These are phyloP conservation scores for Pleurotus sapidus DNA, from an alignment of 768 basidiomycete genomes.

Conservation along the genomic window DNA sequence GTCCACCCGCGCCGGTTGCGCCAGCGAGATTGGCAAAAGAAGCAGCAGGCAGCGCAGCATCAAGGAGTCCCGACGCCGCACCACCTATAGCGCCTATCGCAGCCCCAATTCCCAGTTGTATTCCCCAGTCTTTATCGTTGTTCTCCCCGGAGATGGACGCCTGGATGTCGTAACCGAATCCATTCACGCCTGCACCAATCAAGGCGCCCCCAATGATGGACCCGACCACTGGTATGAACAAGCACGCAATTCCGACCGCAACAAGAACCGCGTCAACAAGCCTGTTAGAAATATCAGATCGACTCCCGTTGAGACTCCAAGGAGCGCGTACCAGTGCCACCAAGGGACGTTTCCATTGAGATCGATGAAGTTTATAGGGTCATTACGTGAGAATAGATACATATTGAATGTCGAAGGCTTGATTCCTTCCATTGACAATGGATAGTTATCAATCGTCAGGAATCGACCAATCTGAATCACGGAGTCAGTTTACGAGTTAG, in stretches of 20 bases:
- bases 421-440: slow-evolving; percentile 9
- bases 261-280: neutral
- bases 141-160: neutral
- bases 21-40: neutral
- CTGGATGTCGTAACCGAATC: slow-evolving; percentile 9
- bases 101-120: slow-evolving; percentile 11
- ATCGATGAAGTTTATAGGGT: slow-evolving; percentile 12
- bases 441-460: slow-evolving; percentile 11
- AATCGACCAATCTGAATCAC: slow-evolving; percentile 10
- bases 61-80: slow-evolving; percentile 4
- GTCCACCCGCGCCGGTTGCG: neutral
- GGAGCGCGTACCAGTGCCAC: slow-evolving; percentile 11
- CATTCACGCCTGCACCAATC: slow-evolving; percentile 10
- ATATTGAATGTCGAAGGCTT: slow-evolving; percentile 13
- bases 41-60: slow-evolving; percentile 10
- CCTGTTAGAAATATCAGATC: neutral
- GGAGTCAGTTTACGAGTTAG: neutral
- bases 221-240: neutral
- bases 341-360: slow-evolving; percentile 13
- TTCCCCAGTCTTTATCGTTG: slow-evolving; percentile 11
- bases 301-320: too few species aligned
- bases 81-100: slow-evolving; percentile 8
- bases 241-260: neutral
- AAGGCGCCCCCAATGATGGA: neutral
- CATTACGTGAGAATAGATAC: slow-evolving; percentile 12